Conservation (phyloP, 768 basidiomycete genomes). For the Mrakia frigida region DNA sequence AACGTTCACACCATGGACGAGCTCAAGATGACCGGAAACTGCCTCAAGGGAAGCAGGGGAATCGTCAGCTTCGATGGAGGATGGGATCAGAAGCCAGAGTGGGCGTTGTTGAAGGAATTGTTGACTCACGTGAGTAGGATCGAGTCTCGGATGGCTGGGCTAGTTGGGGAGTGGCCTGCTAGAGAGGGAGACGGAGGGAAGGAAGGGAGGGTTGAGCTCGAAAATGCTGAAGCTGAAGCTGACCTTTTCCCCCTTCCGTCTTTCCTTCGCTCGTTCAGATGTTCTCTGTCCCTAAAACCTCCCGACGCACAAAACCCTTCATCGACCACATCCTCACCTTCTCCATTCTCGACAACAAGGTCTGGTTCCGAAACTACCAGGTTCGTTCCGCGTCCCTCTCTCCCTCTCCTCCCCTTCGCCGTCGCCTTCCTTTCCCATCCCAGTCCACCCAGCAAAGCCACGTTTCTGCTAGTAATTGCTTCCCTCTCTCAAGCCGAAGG, state of each 20-base stretch:
- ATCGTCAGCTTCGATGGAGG: constrained; percentile 84
- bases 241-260: not conserved
- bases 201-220: not conserved
- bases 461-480: no score
- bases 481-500: no score
- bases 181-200: not conserved
- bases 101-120: constrained; percentile 83
- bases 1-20: constrained; percentile 99
- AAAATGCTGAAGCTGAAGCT: no score
- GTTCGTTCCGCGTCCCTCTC: constrained; percentile 47
- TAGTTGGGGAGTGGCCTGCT: not conserved
- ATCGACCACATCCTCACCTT: constrained; percentile 97
- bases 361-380: constrained; percentile 99
- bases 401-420: not conserved
- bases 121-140: constrained; percentile 71
- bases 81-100: constrained; percentile 77
- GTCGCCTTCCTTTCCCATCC: not conserved
- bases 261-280: constrained; percentile 49
- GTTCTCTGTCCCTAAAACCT: constrained; percentile 87
- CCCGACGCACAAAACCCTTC: constrained; percentile 90
- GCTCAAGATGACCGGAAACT: constrained; percentile 98
- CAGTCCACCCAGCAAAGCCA: not conserved
- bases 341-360: constrained; percentile 88
- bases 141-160: no score
- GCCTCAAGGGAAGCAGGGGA: constrained; percentile 89